These are phyloP conservation scores for Monosporozyma solicola DNA, from an alignment of 805 yeast genomes.

Conservation along the genomic window DNA sequence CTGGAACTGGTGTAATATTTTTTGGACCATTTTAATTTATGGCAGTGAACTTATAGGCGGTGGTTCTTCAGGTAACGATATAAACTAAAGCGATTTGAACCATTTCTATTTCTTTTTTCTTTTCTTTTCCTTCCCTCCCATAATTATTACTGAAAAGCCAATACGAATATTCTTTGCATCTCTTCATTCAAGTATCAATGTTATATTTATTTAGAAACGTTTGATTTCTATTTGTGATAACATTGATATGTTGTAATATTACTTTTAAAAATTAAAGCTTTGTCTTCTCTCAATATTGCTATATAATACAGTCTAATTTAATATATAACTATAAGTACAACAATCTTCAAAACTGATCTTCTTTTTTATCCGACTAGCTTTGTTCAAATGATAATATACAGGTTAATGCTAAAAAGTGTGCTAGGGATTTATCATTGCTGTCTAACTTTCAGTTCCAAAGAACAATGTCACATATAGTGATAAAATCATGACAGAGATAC, in stretches of 20 bases:
- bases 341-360: neutral
- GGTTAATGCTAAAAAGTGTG: neutral
- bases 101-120: too few species aligned
- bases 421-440: neutral
- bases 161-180: neutral
- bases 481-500: conserved; percentile 59
- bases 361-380: neutral
- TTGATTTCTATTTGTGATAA: neutral
- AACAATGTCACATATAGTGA: conserved; percentile 40
- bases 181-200: neutral
- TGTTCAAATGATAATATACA: neutral
- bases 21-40: conserved; percentile 69
- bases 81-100: neutral
- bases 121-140: neutral
- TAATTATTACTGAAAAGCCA: neutral
- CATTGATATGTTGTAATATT: neutral
- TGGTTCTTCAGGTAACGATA: neutral
- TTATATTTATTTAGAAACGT: neutral
- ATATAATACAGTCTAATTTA: neutral
- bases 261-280: neutral
- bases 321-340: neutral
- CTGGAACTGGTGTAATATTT: conserved; percentile 95
- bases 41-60: conserved; percentile 52
- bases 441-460: conserved; percentile 6
- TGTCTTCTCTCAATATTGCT: neutral